phyloP scores from a whole-genome alignment of 805 yeast species.

The Candida odintsovae region DNA sequence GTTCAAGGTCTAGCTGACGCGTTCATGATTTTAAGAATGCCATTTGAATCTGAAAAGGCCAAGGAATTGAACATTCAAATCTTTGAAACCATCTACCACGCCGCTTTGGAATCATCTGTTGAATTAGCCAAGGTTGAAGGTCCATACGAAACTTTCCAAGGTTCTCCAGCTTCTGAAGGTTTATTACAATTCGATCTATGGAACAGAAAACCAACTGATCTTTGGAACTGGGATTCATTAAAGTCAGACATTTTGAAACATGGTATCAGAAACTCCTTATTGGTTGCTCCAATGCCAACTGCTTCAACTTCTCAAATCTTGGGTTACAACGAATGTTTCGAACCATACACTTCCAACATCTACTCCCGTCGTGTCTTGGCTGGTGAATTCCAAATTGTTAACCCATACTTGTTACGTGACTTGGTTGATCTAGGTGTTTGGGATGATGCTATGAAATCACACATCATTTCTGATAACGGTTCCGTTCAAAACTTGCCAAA shows the following conservation, averaged over 20 bases:
- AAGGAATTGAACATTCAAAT: slow-evolving; percentile 71
- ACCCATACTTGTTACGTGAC: slow-evolving; percentile 79
- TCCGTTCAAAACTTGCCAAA: slow-evolving; percentile 72
- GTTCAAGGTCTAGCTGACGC: slow-evolving; percentile 97
- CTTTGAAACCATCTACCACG: slow-evolving; percentile 95
- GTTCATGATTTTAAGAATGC: slow-evolving; percentile 71
- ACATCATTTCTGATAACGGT: slow-evolving; percentile 72
- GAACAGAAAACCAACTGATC: slow-evolving; percentile 67
- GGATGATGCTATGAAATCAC: slow-evolving; percentile 73
- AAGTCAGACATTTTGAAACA: slow-evolving; percentile 50
- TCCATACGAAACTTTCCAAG: slow-evolving; percentile 63
- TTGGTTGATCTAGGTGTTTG: slow-evolving; percentile 78
- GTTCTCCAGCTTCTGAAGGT: slow-evolving; percentile 91
- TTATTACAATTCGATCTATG: slow-evolving; percentile 82
- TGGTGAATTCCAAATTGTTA: slow-evolving; percentile 92
- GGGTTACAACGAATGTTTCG: slow-evolving; percentile 93
- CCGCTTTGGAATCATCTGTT: slow-evolving; percentile 78
- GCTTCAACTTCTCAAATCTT: slow-evolving; percentile 95
- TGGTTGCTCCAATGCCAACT: slow-evolving; percentile 97
- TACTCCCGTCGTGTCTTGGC: slow-evolving; percentile 87
- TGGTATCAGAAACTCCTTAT: slow-evolving; percentile 82
- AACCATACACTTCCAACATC: slow-evolving; percentile 90
- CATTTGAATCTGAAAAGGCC: slow-evolving; percentile 84
- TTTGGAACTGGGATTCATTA: slow-evolving; percentile 82
- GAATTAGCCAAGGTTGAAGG: slow-evolving; percentile 74